phyloP scores from a whole-genome alignment of 768 basidiomycete genomes.

The Flagelloscypha sp. region DNA sequence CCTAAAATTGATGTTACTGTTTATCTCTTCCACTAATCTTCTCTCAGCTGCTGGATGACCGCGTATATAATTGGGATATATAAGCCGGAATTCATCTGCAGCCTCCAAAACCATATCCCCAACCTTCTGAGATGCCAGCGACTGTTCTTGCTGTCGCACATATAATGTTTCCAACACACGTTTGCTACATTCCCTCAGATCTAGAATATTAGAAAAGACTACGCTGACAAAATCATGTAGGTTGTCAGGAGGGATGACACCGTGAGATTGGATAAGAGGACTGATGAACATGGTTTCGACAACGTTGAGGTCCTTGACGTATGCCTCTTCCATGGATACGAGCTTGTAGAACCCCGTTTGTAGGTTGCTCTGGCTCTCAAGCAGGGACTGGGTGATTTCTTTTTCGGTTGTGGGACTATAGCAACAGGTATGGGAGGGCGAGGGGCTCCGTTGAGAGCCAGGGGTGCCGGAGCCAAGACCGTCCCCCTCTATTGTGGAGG shows the following conservation, averaged over 20 bases:
- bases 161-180: slow-evolving; percentile 50
- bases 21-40: slow-evolving; percentile 52
- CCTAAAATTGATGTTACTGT: slow-evolving; percentile 51
- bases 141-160: slow-evolving; percentile 54
- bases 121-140: slow-evolving; percentile 48
- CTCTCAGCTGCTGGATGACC: slow-evolving; percentile 57
- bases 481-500: too few relatives aligned
- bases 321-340: slow-evolving; percentile 55
- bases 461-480: too few relatives aligned
- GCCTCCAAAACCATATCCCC: slow-evolving; percentile 59
- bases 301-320: slow-evolving; percentile 53
- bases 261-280: slow-evolving; percentile 41
- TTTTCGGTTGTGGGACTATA: too few relatives aligned
- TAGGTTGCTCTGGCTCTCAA: too few relatives aligned
- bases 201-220: slow-evolving; percentile 55
- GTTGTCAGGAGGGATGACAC: slow-evolving; percentile 41
- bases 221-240: slow-evolving; percentile 53
- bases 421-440: too few relatives aligned
- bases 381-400: too few relatives aligned
- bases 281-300: slow-evolving; percentile 57
- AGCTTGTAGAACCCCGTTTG: slow-evolving; percentile 42
- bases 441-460: too few relatives aligned
- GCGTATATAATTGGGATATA: slow-evolving; percentile 52
- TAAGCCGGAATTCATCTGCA: slow-evolving; percentile 55
- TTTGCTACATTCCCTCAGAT: slow-evolving; percentile 46